Conservation (phyloP, 305 asterid species). For the Fraxinus velutina region DNA sequence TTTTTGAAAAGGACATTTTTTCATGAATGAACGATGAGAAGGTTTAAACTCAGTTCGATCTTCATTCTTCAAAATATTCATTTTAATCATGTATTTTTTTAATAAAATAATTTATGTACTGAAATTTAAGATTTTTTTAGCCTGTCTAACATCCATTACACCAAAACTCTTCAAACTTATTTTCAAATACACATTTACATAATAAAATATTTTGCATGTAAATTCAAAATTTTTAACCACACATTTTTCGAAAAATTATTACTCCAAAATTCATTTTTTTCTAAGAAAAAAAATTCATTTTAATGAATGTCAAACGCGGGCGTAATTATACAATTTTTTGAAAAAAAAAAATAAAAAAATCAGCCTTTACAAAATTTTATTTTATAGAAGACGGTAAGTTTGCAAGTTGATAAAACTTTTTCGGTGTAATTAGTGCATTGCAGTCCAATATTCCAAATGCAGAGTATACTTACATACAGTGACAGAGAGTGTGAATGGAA, state of each 20-base stretch:
- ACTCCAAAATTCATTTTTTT: too few species aligned
- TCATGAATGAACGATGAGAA: neutral
- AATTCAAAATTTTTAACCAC: too few species aligned
- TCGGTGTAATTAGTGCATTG: slow-evolving; percentile 8
- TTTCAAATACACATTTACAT: too few species aligned
- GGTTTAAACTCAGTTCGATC: neutral
- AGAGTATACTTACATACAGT: slow-evolving; percentile 29
- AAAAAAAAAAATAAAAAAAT: too few species aligned
- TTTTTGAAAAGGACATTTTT: neutral
- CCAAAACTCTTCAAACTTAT: neutral
- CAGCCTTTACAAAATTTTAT: too few species aligned
- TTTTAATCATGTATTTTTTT: too few species aligned
- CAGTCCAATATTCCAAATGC: slow-evolving; percentile 41
- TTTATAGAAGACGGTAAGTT: neutral
- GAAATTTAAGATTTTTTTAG: too few species aligned
- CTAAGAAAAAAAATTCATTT: neutral
- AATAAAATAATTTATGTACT: too few species aligned
- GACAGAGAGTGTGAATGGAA: slow-evolving; percentile 4
- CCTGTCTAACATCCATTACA: neutral
- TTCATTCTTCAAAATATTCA: too few species aligned
- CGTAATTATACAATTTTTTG: neutral
- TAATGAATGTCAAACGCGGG: neutral
- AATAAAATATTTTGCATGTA: too few species aligned
- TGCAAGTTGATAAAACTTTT: neutral
- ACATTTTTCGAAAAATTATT: too few species aligned